Conservation (phyloP, 2,329 filamentous ascomycete species). For the Neonectria neomacrospora region DNA sequence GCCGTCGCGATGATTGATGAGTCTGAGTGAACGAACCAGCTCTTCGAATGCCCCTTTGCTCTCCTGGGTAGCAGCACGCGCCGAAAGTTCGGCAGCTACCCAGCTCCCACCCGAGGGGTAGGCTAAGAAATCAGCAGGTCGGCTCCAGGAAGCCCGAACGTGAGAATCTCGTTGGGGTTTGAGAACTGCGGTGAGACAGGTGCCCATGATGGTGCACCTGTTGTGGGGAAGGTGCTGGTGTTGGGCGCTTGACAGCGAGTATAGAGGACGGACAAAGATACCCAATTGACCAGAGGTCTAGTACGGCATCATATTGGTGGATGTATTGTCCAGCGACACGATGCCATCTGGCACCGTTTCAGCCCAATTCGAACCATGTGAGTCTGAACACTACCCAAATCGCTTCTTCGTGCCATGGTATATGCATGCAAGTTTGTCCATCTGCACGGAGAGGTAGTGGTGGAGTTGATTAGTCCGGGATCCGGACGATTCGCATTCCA, state of each 20-base stretch:
- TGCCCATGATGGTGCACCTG: conserved; percentile 27
- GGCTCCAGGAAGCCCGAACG: conserved; percentile 30
- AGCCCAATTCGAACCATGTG: conserved; percentile 39
- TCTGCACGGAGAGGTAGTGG: conserved; percentile 36
- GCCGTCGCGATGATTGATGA: conserved; percentile 42
- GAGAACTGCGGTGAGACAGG: conserved; percentile 36
- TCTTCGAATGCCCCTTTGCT: conserved; percentile 16
- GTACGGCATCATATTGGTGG: conserved; percentile 36
- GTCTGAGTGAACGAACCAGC: conserved; percentile 17
- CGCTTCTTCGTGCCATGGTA: conserved; percentile 32
- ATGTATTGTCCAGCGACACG: conserved; percentile 55
- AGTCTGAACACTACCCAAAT: conserved; percentile 38
- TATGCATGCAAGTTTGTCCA: conserved; percentile 37
- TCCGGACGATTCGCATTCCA: conserved; percentile 38
- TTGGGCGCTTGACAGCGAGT: conserved; percentile 36
- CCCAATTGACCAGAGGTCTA: conserved; percentile 40
- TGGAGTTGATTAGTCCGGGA: conserved; percentile 39
- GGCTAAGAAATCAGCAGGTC: conserved; percentile 16
- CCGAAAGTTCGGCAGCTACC: background rate
- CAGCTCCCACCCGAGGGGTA: conserved; percentile 7
- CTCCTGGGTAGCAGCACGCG: conserved; percentile 18
- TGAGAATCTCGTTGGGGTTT: conserved; percentile 28
- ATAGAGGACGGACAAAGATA: conserved; percentile 42
- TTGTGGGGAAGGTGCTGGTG: conserved; percentile 29
- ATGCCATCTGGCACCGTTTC: conserved; percentile 59